Base-by-base conservation (phyloP, 768 basidiomycete species). In the Pilatotrama ljubarskyi region DNA sequence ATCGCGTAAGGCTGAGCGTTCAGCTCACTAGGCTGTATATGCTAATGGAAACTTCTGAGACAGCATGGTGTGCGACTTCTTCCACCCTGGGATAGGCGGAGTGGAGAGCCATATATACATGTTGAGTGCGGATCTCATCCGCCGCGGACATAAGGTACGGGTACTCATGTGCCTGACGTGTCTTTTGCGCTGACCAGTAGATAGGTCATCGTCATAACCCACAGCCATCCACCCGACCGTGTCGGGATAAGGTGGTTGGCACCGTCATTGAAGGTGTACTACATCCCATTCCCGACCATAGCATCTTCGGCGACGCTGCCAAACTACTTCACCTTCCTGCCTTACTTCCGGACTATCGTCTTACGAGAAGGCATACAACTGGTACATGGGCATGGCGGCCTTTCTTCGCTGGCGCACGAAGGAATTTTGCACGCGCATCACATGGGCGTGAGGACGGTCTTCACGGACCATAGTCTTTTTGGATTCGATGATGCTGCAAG, bases 1-100 rank as follows among this genome's bases (percentile, higher is more conserved):
- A 65, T 65, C 22, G 64, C 64, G 64, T 62, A 29, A 20, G 59
- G 2, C 18, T 10, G 20, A 10, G 7, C 35, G 18, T 37, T 11
- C 35, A 5, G 11, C 5, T 51, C 1, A 38, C 20, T 24, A 20
- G 13, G 11, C 3, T 18, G 1, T 36, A 50, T 10, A 29, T 35
- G 8, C 17, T 22, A 22, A 51, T 18, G 25, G 18, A 14, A 5
- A 13, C 36, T 11, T 36, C 13, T 11, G 7, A 2, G 3, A 51
- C 63, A 96, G 95, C 44, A 94, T 98, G 92, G 85, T 98, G 58
- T 91, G 88, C 41, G 97, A 99, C 76, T 99, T 98, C 78, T 99
- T 98, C 76, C 86, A 92, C 69, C 97, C 97, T 0, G 81, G 84
- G 58, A 88, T 95, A 2, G 97, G 97, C 3, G 97, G 97, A 8